Evolutionary conservation across 192 early-diverging fungal species (phyloP).

Genomic region (Podochytrium sp.): DNA sequence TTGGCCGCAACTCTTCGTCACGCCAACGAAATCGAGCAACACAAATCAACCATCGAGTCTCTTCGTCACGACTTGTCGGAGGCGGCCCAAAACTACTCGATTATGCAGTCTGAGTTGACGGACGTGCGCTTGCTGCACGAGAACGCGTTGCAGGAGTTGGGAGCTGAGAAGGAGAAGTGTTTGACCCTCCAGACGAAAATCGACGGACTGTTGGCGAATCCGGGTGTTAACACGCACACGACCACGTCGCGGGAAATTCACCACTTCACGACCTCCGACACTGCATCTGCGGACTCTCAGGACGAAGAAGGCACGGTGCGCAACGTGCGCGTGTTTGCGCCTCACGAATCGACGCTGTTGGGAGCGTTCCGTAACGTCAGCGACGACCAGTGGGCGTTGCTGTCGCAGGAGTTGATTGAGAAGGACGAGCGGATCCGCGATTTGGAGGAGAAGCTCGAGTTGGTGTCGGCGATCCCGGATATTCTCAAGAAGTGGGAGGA

Average conservation of each 20-base stretch:
- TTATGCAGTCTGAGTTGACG: slow-evolving; percentile 3
- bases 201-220: too few species aligned
- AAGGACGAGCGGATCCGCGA: slow-evolving; percentile 23
- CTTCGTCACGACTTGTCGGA: not conserved
- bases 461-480: slow-evolving; percentile 19
- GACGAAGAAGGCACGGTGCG: not conserved
- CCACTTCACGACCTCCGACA: too few species aligned
- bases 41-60: not conserved
- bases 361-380: not conserved
- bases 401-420: slow-evolving; percentile 10
- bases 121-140: not conserved
- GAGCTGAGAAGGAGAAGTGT: not conserved
- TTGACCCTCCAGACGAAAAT: not conserved
- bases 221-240: too few species aligned
- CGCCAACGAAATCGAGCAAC: not conserved
- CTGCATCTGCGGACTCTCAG: not conserved
- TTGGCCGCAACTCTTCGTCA: not conserved
- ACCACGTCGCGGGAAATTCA: too few species aligned
- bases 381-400: slow-evolving; percentile 10
- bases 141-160: not conserved
- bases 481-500: slow-evolving; percentile 29
- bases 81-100: not conserved
- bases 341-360: not conserved
- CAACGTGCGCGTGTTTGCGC: not conserved
- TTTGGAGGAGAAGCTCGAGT: slow-evolving; percentile 19